phyloP scores from a whole-genome alignment of 116 monocot genomes.

The Cymodocea nodosa region DNA sequence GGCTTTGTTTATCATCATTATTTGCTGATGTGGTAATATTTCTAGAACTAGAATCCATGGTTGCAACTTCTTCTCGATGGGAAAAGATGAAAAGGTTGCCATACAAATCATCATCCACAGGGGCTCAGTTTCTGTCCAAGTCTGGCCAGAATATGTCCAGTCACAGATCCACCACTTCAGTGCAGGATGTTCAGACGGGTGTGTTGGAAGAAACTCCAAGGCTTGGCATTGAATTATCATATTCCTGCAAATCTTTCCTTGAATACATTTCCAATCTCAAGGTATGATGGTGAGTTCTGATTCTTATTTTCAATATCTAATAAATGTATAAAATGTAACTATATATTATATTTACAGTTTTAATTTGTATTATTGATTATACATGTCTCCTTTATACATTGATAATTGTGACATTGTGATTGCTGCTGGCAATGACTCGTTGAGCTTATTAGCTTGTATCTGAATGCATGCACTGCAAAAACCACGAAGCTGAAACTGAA shows the following conservation, averaged over 20 bases:
- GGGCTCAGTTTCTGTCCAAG: constrained; percentile 6
- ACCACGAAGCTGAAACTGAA: background rate
- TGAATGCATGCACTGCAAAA: no score
- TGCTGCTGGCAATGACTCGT: no score
- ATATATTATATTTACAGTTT: background rate
- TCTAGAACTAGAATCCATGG: background rate
- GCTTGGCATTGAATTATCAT: background rate
- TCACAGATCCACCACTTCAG: background rate
- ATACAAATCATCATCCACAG: background rate
- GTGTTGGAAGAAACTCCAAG: constrained; percentile 1
- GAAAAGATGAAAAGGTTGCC: constrained; percentile 4
- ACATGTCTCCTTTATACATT: no score
- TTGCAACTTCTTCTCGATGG: background rate
- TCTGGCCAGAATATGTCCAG: constrained; percentile 1
- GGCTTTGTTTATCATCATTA: background rate
- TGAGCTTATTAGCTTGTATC: no score
- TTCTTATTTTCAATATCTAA: constrained; percentile 1
- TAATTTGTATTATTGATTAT: no score
- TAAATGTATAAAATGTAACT: background rate
- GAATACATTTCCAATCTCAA: constrained; percentile 32
- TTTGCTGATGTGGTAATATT: background rate
- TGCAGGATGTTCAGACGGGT: background rate
- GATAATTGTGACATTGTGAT: no score
- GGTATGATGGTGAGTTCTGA: constrained; percentile 30
- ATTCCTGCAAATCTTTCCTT: constrained; percentile 2